phyloP scores from a whole-genome alignment of 106 monocot genomes.

The Gastrodia elata region DNA sequence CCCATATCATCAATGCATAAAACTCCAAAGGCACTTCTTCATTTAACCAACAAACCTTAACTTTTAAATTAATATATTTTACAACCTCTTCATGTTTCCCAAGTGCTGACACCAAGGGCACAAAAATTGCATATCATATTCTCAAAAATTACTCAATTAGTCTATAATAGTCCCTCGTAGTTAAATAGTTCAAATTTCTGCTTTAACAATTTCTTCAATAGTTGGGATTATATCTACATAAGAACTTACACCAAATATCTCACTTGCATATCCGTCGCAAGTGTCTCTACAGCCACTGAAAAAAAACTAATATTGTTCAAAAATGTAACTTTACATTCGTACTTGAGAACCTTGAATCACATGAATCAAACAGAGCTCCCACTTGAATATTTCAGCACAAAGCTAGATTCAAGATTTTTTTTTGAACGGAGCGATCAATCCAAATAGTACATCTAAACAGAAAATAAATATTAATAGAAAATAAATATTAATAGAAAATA shows the following conservation, averaged over 20 bases:
- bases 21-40: background rate
- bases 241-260: background rate
- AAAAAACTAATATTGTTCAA: background rate
- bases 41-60: background rate
- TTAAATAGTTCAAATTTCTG: no score
- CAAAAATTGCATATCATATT: background rate
- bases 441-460: background rate
- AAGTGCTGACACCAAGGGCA: background rate
- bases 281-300: background rate
- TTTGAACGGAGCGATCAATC: background rate
- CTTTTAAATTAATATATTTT: background rate
- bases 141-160: no score
- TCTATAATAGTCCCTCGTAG: no score
- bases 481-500: background rate
- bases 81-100: background rate
- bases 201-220: background rate
- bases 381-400: background rate
- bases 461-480: no score
- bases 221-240: background rate
- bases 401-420: background rate
- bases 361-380: background rate
- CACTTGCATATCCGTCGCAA: background rate
- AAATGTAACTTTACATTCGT: background rate
- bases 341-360: background rate
- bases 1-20: no score